Percentiles rank a stretch among this genome's conserved stretches.
phyloP scores from a whole-genome alignment of 306 rosid genomes.

The Cicer chorassanicum region DNA sequence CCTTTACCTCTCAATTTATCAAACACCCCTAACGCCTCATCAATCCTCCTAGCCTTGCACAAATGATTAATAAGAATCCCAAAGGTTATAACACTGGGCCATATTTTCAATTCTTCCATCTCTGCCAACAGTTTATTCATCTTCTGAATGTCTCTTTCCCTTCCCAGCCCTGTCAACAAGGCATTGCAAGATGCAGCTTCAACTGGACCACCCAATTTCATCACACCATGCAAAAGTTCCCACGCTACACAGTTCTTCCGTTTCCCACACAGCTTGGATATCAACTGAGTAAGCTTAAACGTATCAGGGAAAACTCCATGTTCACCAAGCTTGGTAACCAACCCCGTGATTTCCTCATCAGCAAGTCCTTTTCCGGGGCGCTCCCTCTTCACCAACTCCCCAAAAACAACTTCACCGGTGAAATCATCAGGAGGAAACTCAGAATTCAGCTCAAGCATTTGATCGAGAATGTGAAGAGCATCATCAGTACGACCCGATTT shows the following conservation, averaged over 20 bases:
- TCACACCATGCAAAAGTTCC: constrained; percentile 63
- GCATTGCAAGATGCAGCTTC: constrained; percentile 75
- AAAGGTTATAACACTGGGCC: constrained; percentile 64
- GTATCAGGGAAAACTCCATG: constrained; percentile 58
- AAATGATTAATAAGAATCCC: constrained; percentile 66
- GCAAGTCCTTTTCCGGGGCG: constrained; percentile 44
- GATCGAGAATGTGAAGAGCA: constrained; percentile 67
- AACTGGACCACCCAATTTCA: constrained; percentile 59
- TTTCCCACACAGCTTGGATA: constrained; percentile 58
- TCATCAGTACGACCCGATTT: constrained; percentile 48
- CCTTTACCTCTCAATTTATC: constrained; percentile 58
- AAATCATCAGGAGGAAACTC: constrained; percentile 51
- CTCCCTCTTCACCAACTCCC: constrained; percentile 46
- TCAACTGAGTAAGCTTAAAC: constrained; percentile 59
- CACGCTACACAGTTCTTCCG: constrained; percentile 60
- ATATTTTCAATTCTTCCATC: constrained; percentile 71
- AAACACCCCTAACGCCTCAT: constrained; percentile 67
- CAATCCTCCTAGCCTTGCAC: constrained; percentile 77
- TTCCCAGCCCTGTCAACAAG: constrained; percentile 65
- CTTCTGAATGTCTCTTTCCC: constrained; percentile 51
- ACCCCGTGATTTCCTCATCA: constrained; percentile 55
- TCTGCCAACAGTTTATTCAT: constrained; percentile 66
- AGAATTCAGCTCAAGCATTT: constrained; percentile 64
- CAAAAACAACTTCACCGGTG: constrained; percentile 59
- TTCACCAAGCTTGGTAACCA: constrained; percentile 59